Percentiles rank a stretch among this genome's conserved stretches.
These are phyloP conservation scores for Epichloe uncinata DNA, from an alignment of 2,329 filamentous ascomycete genomes.

Conservation along the genomic window DNA sequence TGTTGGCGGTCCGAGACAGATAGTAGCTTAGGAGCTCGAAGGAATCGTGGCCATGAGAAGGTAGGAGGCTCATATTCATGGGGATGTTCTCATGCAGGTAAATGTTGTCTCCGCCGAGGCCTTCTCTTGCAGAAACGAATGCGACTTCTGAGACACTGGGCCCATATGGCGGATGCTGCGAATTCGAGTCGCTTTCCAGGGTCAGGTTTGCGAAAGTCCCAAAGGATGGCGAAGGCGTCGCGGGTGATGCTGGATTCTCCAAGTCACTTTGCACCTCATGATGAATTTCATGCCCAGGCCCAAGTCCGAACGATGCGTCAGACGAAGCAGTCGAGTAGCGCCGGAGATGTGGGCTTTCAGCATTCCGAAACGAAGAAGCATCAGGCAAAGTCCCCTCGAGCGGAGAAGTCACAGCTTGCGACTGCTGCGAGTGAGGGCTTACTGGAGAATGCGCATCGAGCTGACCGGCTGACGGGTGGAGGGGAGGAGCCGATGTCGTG, in stretches of 20 bases:
- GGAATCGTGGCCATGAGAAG: constrained; percentile 20
- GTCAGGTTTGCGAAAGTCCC: background rate
- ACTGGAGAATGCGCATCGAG: no score
- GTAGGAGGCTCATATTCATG: constrained; percentile 17
- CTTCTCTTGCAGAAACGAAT: constrained; percentile 2
- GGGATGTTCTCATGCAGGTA: constrained; percentile 8
- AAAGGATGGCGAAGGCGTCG: background rate
- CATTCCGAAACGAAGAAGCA: background rate
- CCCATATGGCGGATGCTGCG: background rate
- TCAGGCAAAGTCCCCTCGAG: background rate
- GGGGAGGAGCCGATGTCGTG: background rate
- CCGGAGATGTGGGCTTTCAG: background rate
- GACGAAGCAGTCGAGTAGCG: background rate
- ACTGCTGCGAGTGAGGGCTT: background rate
- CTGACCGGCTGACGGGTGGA: background rate
- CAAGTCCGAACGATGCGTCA: background rate
- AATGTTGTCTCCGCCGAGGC: background rate
- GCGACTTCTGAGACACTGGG: background rate
- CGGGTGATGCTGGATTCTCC: background rate
- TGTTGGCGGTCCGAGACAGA: constrained; percentile 28
- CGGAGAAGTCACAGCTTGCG: background rate
- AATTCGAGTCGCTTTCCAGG: background rate
- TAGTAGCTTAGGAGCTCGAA: constrained; percentile 34
- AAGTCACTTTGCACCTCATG: background rate
- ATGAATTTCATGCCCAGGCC: background rate